Percentiles rank a stretch among this genome's conserved stretches.
Evolutionary conservation across 2,329 filamentous ascomycete species (phyloP).

Genomic region (Rhinocladiella mackenziei): DNA sequence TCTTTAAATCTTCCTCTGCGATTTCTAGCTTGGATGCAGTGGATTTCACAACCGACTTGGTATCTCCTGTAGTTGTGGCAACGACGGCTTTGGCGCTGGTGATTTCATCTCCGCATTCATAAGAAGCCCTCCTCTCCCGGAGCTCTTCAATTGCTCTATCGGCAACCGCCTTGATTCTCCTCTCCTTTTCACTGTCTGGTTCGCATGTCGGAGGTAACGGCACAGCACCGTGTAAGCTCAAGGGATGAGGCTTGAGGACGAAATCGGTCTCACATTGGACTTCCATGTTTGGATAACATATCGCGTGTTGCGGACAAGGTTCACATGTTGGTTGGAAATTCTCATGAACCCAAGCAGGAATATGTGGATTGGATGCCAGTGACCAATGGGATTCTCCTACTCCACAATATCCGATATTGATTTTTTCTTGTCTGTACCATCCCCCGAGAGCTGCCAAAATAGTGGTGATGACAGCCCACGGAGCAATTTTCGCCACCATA

Average conservation of each 20-base stretch:
- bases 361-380: constrained; percentile 53
- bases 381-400: constrained; percentile 64
- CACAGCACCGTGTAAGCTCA: constrained; percentile 73
- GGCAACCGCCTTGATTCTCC: constrained; percentile 79
- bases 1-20: constrained; percentile 67
- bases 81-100: constrained; percentile 41
- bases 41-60: constrained; percentile 52
- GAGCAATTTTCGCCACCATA: constrained; percentile 57
- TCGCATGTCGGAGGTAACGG: constrained; percentile 90
- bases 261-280: constrained; percentile 84
- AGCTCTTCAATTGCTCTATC: constrained; percentile 84
- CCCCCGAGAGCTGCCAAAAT: constrained; percentile 68
- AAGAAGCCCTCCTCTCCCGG: constrained; percentile 78
- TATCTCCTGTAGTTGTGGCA: constrained; percentile 2
- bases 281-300: constrained; percentile 74
- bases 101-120: constrained; percentile 70
- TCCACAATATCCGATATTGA: constrained; percentile 93
- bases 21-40: constrained; percentile 49
- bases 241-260: constrained; percentile 75
- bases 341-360: constrained; percentile 69
- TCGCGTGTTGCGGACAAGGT: constrained; percentile 82
- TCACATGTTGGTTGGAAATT: constrained; percentile 75
- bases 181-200: constrained; percentile 86
- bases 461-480: constrained; percentile 67
- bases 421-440: constrained; percentile 91